Evolutionary conservation across 495 filamentous ascomycete genomes (phyloP).

Genomic region (Neurospora tetraspora): DNA sequence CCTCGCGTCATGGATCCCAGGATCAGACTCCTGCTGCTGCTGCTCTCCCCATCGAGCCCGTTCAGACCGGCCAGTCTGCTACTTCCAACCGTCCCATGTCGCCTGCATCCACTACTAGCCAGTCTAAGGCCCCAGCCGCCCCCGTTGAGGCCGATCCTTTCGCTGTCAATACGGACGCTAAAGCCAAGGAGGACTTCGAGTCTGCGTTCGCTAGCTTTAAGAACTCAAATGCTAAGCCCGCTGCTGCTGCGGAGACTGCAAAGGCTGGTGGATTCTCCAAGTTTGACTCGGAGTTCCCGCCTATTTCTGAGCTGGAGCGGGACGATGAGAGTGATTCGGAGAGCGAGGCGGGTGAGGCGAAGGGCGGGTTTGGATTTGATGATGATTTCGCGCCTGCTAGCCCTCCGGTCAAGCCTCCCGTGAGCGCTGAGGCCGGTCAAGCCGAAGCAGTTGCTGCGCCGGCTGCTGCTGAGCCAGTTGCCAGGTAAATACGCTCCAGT

Average conservation of each 20-base stretch:
- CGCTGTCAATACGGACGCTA: constrained; percentile 41
- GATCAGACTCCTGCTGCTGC: constrained; percentile 4
- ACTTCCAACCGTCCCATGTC: constrained; percentile 22
- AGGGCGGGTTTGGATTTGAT: constrained; percentile 87
- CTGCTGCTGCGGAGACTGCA: constrained; percentile 18
- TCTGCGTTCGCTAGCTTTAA: constrained; percentile 58
- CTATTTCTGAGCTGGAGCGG: constrained; percentile 73
- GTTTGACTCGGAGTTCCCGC: constrained; percentile 70
- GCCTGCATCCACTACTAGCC: constrained; percentile 2
- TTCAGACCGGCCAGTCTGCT: constrained; percentile 25
- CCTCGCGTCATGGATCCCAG: neutral
- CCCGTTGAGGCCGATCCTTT: constrained; percentile 39
- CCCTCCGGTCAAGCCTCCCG: constrained; percentile 37
- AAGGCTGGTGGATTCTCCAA: constrained; percentile 35
- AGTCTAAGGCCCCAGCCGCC: constrained; percentile 9
- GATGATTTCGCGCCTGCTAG: constrained; percentile 79
- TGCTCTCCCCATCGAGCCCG: constrained; percentile 19
- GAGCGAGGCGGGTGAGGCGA: constrained; percentile 68
- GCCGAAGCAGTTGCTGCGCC: constrained; percentile 1
- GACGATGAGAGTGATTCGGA: constrained; percentile 63
- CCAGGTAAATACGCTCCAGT: constrained; percentile 13
- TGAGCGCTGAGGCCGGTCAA: constrained; percentile 13
- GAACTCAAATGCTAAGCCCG: constrained; percentile 17
- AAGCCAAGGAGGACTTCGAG: constrained; percentile 67
- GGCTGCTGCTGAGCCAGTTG: constrained; percentile 9